A percentile compares a stretch with the other conserved stretches of the same genome.
These are phyloP conservation scores for Talaromyces thailandensis DNA, from an alignment of 495 filamentous ascomycete genomes.

Conservation along the genomic window DNA sequence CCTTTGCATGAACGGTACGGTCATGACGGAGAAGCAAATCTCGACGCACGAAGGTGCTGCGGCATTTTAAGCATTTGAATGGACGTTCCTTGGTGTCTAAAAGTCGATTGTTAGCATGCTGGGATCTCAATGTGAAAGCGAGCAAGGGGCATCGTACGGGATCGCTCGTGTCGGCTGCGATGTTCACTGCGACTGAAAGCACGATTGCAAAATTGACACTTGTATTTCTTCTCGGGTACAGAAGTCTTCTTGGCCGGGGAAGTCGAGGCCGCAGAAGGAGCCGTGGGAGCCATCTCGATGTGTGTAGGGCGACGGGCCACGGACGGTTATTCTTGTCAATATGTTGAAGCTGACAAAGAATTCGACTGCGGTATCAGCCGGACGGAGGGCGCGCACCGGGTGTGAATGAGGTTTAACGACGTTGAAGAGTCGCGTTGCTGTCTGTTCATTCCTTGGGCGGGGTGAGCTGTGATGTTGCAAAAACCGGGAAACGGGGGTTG, in stretches of 20 bases:
- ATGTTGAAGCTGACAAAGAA: constrained; percentile 26
- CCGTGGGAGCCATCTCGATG: constrained; percentile 39
- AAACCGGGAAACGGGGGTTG: constrained; percentile 14
- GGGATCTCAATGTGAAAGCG: background rate
- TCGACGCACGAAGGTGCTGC: constrained; percentile 96
- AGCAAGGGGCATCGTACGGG: constrained; percentile 59
- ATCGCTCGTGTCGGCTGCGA: constrained; percentile 91
- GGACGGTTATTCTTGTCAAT: constrained; percentile 39
- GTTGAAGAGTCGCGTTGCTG: constrained; percentile 32
- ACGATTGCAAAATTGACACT: constrained; percentile 96
- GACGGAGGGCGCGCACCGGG: constrained; percentile 43
- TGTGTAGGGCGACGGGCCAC: constrained; percentile 18
- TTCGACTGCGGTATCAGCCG: constrained; percentile 39
- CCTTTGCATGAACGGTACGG: constrained; percentile 96
- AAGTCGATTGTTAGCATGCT: background rate
- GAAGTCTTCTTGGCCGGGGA: constrained; percentile 49
- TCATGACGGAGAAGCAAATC: constrained; percentile 95
- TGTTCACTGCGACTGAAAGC: constrained; percentile 97
- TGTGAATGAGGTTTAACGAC: constrained; percentile 40
- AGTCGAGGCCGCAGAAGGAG: constrained; percentile 57
- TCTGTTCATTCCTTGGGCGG: constrained; percentile 42
- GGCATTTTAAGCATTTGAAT: constrained; percentile 96
- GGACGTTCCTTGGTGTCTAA: constrained; percentile 97
- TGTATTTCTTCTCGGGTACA: constrained; percentile 92
- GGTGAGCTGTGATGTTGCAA: constrained; percentile 14